Evolutionary conservation across 805 yeast species (phyloP), one percentile per base, ranked within the genome.

Genomic region (Pichia manshurica): DNA sequence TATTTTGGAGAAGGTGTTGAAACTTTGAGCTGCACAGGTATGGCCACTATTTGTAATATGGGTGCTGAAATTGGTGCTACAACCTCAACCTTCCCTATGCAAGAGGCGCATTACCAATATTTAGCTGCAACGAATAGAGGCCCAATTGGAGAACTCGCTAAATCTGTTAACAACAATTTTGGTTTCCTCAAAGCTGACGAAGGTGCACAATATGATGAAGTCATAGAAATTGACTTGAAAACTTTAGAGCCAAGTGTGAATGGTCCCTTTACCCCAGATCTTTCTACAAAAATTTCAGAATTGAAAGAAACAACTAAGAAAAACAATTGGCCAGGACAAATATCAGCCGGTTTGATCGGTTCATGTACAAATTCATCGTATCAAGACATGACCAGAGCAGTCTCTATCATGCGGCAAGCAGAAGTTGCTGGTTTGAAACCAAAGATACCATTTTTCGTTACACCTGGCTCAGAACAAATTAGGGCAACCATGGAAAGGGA

Each of bases 51-150:
- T 73, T 90, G 98, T 79, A 90, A 90, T 72, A 90, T 90, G 98
- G 98, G 98, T 77, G 98, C 98, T 58, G 98, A 90, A 74, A 89
- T 90, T 59, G 98, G 98, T 74, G 97, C 97, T 52, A 90, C 98
- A 54, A 90, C 98, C 49, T 90, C 97, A 42, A 87, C 87, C 52
- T 90, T 90, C 95, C 98, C 98, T 68, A 89, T 78, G 87, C 89
- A 87, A 77, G 79, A 82, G 64, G 84, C 91, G 56, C 90, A 87
- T 87, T 80, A 73, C 67, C 85, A 84, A 56, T 91, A 90, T 75
- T 79, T 91, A 68, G 70, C 78, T 53, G 93, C 95, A 48, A 91
- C 98, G 50, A 82, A 81, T 59, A 86, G 98, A 75, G 77, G 79
- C 48, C 79, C 85, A 61, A 87, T 91, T 62, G 90, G 91, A 50